Evolutionary conservation across 768 basidiomycete genomes (phyloP), one percentile per base, ranked within the genome.

Genomic region (Hericium coralloides): DNA sequence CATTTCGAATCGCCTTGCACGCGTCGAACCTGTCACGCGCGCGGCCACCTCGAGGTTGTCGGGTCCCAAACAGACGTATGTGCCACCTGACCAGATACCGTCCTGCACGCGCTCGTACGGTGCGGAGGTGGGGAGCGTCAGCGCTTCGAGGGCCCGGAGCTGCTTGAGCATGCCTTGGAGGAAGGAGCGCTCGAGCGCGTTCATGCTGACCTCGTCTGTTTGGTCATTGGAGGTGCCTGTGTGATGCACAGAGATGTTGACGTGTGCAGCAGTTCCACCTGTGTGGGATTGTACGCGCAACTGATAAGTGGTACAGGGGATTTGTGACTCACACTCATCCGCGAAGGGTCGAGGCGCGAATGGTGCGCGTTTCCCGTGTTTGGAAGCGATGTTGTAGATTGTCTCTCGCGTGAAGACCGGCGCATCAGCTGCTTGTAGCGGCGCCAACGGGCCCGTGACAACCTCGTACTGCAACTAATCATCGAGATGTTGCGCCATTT

Each of bases 1-100:
- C 49, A 86, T 60, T 68, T 89, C 87, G 57, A 89, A 85, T 66
- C 82, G 83, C 15, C 80, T 74, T 25, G 76, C 74, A 0, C 73
- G 70, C 0, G 75, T 77, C 0, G 79, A 73, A 10, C 70, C 63
- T 0, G 72, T 70, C n/a, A 88, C 69, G 5, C 87, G 83, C 1
- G 89, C 65, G 0, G 84, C 80, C 0, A 76, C 73, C 65, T 89
- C 87, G 52, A 82, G 79, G 68, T 87, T 86, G 49, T 88, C 83
- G 12, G 76, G 75, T 0, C 87, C 87, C 82, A 83, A 89, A 58
- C 69, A 74, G 49, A 81, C 77, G 65, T 80, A 87, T 0, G 86
- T 89, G 10, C 87, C 87, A 20, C 88, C 85, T 0, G 81, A 75
- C 84, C 84, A 87, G 17, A 80, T 75, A 3, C 84, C 83, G 61